A percentile compares a stretch with the other conserved stretches of the same genome.
Evolutionary conservation across 768 basidiomycete genomes (phyloP).

Genomic region (Tricholomella constricta): DNA sequence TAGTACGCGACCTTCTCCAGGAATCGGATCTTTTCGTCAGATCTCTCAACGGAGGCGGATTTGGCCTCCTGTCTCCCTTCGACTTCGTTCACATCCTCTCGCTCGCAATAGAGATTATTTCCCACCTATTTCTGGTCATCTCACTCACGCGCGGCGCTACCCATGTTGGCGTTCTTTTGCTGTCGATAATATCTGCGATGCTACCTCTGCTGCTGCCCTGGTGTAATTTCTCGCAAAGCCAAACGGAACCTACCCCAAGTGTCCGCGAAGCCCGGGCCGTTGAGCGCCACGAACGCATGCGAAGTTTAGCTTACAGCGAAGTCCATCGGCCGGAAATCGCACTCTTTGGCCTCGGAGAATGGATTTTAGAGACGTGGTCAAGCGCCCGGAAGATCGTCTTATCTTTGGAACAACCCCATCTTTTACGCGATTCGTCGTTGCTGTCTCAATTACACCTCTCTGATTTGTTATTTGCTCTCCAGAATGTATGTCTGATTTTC

Average conservation of each 20-base stretch:
- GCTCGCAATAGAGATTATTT: conserved; percentile 67
- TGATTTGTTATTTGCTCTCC: conserved; percentile 63
- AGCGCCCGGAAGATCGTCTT: conserved; percentile 60
- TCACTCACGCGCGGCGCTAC: conserved; percentile 61
- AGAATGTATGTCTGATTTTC: conserved; percentile 59
- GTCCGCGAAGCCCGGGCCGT: conserved; percentile 63
- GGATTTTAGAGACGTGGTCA: conserved; percentile 83
- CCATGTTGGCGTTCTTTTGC: conserved; percentile 56
- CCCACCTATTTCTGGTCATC: conserved; percentile 68
- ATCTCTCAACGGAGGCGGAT: conserved; percentile 76
- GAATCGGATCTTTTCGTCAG: conserved; percentile 85
- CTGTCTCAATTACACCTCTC: conserved; percentile 61
- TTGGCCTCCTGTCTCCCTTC: conserved; percentile 79
- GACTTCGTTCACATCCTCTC: conserved; percentile 78
- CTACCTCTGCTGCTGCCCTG: conserved; percentile 62
- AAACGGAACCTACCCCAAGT: conserved; percentile 47
- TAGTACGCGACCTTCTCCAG: conserved; percentile 75
- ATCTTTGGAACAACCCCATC: conserved; percentile 51
- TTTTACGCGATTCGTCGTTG: conserved; percentile 46
- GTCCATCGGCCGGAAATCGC: conserved; percentile 77
- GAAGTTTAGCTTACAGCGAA: conserved; percentile 74
- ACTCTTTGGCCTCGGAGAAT: conserved; percentile 81
- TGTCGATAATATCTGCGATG: conserved; percentile 62
- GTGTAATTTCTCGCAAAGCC: conserved; percentile 42
- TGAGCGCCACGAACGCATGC: conserved; percentile 74